Evolutionary conservation across 2,329 filamentous ascomycete species (phyloP).

Genomic region (Plectosphaerella plurivora): DNA sequence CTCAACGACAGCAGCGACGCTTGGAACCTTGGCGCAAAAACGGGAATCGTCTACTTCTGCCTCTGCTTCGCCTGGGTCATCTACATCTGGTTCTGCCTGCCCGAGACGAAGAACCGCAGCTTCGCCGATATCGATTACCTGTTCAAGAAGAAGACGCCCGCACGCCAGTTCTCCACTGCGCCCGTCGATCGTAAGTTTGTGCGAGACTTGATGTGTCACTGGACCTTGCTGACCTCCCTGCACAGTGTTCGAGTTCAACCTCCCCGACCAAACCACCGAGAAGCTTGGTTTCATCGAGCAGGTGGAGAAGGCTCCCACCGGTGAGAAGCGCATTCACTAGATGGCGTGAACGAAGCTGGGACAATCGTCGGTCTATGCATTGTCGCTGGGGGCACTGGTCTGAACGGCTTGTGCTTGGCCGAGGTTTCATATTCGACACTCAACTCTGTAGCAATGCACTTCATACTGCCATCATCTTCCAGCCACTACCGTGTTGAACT

Average conservation of each 20-base stretch:
- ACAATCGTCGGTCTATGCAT: too few species aligned
- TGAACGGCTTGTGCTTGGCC: too few species aligned
- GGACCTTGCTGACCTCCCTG: not conserved
- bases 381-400: too few species aligned
- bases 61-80: slow-evolving; percentile 33
- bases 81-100: slow-evolving; percentile 38
- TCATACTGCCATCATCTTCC: too few species aligned
- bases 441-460: too few species aligned
- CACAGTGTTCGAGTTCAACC: too few species aligned
- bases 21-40: slow-evolving; percentile 32
- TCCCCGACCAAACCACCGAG: not conserved
- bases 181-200: slow-evolving; percentile 21
- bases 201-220: too few species aligned
- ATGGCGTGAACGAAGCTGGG: not conserved
- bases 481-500: too few species aligned
- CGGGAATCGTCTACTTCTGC: slow-evolving; percentile 30
- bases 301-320: not conserved
- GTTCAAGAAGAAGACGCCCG: slow-evolving; percentile 30
- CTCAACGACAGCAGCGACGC: slow-evolving; percentile 19
- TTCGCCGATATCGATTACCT: slow-evolving; percentile 45
- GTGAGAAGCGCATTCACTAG: not conserved
- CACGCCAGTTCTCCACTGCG: slow-evolving; percentile 20
- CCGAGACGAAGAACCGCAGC: slow-evolving; percentile 39
- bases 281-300: not conserved
- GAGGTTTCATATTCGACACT: too few species aligned